Conservation (phyloP, 78 protist genomes). For the Dictyostelium capitatum region DNA sequence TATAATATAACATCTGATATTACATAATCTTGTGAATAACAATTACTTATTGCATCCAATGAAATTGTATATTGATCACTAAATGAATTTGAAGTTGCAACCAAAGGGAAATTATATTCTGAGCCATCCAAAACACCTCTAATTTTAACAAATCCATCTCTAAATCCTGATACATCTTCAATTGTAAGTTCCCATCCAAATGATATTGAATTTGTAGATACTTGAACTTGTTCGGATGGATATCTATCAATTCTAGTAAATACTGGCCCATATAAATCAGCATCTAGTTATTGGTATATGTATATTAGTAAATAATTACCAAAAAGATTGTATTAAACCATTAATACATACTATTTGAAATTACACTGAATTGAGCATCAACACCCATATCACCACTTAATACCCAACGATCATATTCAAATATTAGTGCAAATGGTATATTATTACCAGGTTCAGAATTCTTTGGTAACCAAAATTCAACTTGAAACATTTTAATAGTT, state of each 20-base stretch:
- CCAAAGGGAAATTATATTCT: neutral
- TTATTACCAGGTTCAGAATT: neutral
- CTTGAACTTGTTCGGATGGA: no score
- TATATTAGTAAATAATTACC: no score
- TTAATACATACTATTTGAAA: neutral
- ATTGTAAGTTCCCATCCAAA: neutral
- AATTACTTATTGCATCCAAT: neutral
- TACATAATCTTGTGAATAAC: neutral
- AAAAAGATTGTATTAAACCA: no score
- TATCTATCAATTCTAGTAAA: neutral
- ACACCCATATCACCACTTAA: neutral
- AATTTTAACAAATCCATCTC: neutral
- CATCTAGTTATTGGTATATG: no score
- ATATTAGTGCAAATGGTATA: neutral
- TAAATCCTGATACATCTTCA: conserved; percentile 5
- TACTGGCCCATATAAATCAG: conserved; percentile 9
- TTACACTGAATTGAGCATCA: neutral
- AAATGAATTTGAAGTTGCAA: neutral
- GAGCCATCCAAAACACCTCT: neutral
- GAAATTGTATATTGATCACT: neutral
- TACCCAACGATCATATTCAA: neutral
- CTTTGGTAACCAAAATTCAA: neutral
- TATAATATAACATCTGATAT: neutral
- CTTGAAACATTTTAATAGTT: neutral
- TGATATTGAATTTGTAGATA: neutral